Percentiles rank a stretch among this genome's conserved stretches.
Conservation (phyloP, 2,329 filamentous ascomycete species). For the Chrysoporthe deuterocubensis region DNA sequence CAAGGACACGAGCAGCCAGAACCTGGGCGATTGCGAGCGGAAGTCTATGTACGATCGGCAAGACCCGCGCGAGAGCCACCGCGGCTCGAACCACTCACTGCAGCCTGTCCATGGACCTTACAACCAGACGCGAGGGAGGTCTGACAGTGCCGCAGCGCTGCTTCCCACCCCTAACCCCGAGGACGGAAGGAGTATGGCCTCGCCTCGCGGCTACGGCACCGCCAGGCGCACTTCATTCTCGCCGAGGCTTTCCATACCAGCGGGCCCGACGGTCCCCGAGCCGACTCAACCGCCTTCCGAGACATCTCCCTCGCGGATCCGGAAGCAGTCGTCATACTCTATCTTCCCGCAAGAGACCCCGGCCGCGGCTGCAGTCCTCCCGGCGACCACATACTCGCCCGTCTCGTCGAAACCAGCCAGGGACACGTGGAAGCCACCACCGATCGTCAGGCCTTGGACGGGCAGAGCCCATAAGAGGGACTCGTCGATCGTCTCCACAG, state of each 20-base stretch:
- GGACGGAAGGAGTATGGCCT: neutral
- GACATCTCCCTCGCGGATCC: conserved; percentile 35
- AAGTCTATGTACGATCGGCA: conserved; percentile 51
- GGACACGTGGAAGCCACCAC: conserved; percentile 48
- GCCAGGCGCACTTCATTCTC: conserved; percentile 23
- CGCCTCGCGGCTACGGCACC: conserved; percentile 12
- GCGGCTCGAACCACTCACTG: conserved; percentile 38
- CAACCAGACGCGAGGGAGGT: conserved; percentile 5
- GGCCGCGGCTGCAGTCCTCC: conserved; percentile 43
- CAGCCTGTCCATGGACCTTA: conserved; percentile 35
- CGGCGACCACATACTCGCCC: conserved; percentile 52
- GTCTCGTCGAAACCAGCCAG: conserved; percentile 27
- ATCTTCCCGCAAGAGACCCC: conserved; percentile 44
- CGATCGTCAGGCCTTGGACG: conserved; percentile 46
- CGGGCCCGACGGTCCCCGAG: conserved; percentile 34
- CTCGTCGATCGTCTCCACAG: conserved; percentile 66
- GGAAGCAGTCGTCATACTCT: conserved; percentile 46
- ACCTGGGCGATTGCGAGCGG: conserved; percentile 49
- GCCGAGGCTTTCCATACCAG: conserved; percentile 19
- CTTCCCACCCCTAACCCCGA: conserved; percentile 15
- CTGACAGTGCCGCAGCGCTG: conserved; percentile 19
- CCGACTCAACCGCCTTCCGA: conserved; percentile 37
- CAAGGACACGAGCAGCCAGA: conserved; percentile 56
- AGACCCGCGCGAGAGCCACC: conserved; percentile 36
- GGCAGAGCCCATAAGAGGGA: conserved; percentile 55